phyloP scores from a whole-genome alignment of 2,329 filamentous ascomycete genomes.

The Pestalotiopsis sp. region DNA sequence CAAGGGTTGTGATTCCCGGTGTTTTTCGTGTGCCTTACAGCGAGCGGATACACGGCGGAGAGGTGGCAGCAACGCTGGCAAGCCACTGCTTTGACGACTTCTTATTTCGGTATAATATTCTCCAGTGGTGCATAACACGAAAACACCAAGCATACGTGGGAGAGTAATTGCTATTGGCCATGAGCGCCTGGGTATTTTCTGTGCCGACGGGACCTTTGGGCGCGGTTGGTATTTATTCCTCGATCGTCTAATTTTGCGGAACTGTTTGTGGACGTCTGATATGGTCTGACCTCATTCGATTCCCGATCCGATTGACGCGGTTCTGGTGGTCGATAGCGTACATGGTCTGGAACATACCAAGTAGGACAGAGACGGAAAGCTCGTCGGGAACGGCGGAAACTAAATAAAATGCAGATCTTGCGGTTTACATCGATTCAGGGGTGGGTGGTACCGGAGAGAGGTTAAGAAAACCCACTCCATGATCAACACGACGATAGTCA shows the following conservation, averaged over 20 bases:
- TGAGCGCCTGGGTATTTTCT: not conserved
- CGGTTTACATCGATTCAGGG: not conserved
- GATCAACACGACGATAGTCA: not conserved
- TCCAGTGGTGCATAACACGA: not conserved
- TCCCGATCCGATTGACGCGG: not conserved
- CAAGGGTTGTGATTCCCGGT: not conserved
- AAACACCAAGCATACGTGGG: not conserved
- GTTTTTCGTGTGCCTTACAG: constrained; percentile 1
- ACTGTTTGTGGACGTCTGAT: not conserved
- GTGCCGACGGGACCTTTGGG: not conserved
- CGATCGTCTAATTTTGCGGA: not conserved
- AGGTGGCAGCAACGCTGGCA: not conserved
- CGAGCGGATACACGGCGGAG: not conserved
- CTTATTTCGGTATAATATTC: not conserved
- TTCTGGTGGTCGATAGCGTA: not conserved
- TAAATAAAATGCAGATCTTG: not conserved
- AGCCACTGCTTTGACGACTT: constrained; percentile 4
- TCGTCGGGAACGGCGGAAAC: not conserved
- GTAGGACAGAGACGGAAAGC: not conserved
- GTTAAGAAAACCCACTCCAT: not conserved
- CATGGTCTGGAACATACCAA: not conserved
- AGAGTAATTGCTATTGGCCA: not conserved
- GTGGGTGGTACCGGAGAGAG: not conserved
- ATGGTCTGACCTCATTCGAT: constrained; percentile 15
- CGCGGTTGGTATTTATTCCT: not conserved